These are phyloP conservation scores for Trichoderma asperellum DNA, from an alignment of 2,329 filamentous ascomycete genomes.

Conservation along the genomic window DNA sequence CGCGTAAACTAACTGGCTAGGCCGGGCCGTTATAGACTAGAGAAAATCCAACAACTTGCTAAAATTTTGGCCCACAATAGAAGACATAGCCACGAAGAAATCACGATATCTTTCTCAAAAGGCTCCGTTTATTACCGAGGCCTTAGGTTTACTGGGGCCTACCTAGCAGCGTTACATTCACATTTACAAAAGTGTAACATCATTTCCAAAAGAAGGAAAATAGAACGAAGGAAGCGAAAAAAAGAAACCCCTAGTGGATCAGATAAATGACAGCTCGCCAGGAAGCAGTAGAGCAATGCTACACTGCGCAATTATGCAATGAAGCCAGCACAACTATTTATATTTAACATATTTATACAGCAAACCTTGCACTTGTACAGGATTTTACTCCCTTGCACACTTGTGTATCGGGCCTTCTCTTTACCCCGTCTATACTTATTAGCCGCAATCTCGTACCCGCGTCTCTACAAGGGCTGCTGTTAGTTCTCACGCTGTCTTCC, in stretches of 20 bases:
- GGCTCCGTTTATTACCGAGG: neutral
- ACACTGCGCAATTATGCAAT: neutral
- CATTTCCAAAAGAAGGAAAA: neutral
- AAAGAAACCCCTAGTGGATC: neutral
- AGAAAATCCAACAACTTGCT: neutral
- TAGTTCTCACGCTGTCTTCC: neutral
- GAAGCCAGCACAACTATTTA: neutral
- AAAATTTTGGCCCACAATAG: neutral
- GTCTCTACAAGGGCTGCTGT: neutral
- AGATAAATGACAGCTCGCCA: neutral
- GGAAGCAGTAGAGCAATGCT: neutral
- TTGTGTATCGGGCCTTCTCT: neutral
- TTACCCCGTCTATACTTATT: neutral
- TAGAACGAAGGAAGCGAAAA: neutral
- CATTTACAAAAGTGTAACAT: neutral
- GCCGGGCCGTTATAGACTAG: neutral
- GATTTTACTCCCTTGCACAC: neutral
- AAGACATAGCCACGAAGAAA: neutral
- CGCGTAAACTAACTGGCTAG: neutral
- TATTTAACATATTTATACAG: neutral
- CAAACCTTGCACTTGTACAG: neutral
- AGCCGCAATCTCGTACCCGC: neutral
- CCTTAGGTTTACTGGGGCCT: neutral
- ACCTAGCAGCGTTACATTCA: neutral
- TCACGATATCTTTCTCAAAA: neutral